Conservation (phyloP, 257 asterid species). For the Plantago ovata region DNA sequence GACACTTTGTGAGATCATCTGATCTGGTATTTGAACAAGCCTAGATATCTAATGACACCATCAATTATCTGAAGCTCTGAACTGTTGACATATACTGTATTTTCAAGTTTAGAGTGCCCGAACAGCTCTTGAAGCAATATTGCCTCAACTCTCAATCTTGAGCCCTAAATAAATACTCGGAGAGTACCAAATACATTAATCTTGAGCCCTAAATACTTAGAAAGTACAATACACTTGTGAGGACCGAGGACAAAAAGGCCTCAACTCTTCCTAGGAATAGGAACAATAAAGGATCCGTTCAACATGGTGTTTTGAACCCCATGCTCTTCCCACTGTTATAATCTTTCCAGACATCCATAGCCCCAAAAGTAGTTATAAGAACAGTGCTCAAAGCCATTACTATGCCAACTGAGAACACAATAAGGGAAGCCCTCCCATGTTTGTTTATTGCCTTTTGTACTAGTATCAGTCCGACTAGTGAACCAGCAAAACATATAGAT, state of each 20-base stretch:
- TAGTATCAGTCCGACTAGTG: constrained; percentile 49
- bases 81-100: no score
- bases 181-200: background rate
- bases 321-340: constrained; percentile 57
- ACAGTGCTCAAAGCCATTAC: constrained; percentile 85
- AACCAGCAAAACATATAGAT: constrained; percentile 53
- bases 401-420: constrained; percentile 73
- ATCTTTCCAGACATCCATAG: constrained; percentile 65
- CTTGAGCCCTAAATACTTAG: background rate
- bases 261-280: constrained; percentile 6
- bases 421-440: constrained; percentile 77
- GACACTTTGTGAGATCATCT: no score
- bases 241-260: background rate
- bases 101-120: no score
- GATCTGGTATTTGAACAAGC: no score
- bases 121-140: background rate
- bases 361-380: constrained; percentile 73
- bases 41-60: no score
- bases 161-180: no score
- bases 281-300: constrained; percentile 8
- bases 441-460: constrained; percentile 57
- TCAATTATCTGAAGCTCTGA: no score
- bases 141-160: background rate
- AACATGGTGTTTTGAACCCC: constrained; percentile 84
- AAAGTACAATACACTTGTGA: constrained; percentile 2